Evolutionary conservation across 1,284 basidiomycete genomes (phyloP).

Genomic region (Papiliotrema laurentii): DNA sequence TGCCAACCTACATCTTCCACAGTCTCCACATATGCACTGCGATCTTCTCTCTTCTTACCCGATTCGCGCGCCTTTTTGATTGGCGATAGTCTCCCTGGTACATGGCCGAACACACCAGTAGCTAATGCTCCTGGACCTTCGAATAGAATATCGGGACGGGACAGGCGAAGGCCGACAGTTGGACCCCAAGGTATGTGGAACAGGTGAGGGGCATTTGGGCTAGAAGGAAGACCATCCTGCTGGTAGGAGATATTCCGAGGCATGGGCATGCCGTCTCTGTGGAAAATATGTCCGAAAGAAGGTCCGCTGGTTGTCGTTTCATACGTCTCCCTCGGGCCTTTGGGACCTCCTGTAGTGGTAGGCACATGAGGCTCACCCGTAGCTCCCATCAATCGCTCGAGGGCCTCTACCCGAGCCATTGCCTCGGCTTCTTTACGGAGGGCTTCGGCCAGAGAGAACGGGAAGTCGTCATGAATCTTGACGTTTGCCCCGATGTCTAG

Average conservation of each 20-base stretch:
- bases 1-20: slow-evolving; percentile 36
- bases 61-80: slow-evolving; percentile 4
- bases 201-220: slow-evolving; percentile 9
- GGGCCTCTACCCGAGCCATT: slow-evolving; percentile 26
- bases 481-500: slow-evolving; percentile 13
- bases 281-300: slow-evolving; percentile 43
- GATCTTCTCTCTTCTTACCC: slow-evolving; percentile 23
- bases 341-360: slow-evolving; percentile 3
- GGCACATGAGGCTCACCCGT: slow-evolving; percentile 3
- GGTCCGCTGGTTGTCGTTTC: slow-evolving; percentile 36
- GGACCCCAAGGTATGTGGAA: slow-evolving; percentile 32
- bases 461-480: slow-evolving; percentile 26
- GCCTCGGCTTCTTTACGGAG: slow-evolving; percentile 21
- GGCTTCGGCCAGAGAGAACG: slow-evolving; percentile 27
- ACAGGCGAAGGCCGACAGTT: slow-evolving; percentile 13
- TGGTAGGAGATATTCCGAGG: slow-evolving; percentile 17
- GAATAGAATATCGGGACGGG: slow-evolving; percentile 15
- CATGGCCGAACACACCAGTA: too few species aligned
- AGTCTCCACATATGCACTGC: slow-evolving; percentile 43
- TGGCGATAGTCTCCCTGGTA: too few species aligned
- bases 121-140: too few species aligned
- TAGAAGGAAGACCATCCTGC: slow-evolving; percentile 6
- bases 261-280: slow-evolving; percentile 29
- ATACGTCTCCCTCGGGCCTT: slow-evolving; percentile 30
- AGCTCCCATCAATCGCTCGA: slow-evolving; percentile 25